Evolutionary conservation across 805 yeast genomes (phyloP), one percentile per base, ranked within the genome.

Genomic region (Metschnikowia shivogae): DNA sequence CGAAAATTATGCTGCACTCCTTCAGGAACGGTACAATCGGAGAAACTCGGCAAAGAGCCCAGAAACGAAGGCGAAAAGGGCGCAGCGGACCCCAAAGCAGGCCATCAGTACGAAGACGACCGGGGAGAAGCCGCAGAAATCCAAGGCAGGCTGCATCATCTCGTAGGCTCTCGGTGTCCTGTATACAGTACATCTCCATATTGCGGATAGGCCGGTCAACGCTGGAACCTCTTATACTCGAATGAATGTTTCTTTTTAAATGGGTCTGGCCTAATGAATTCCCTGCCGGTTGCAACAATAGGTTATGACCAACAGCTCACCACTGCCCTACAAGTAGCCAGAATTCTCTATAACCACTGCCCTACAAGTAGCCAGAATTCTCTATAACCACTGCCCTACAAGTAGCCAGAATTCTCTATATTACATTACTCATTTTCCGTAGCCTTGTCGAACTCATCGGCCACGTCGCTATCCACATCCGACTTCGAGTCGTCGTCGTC

Each of bases 401-500:
- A 22, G 8, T 7, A 22, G 8, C 8, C 26, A 22, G 26, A 5
- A 22, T 22, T 22, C 26, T 28, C 32, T 37, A 29, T 37, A 37
- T 29, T 37, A 29, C 30, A 46, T 53, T 34, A 48, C 17, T 45
- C 61, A 27, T 59, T 69, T 30, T 50, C 59, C 9, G 59, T 58
- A 17, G 47, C 53, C 19, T 40, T 43, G 29, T 48, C 45, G 17
- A 44, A 45, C 34, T 49, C 53, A 27, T 43, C 48, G 2, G 44
- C 57, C 27, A 42, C 68, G 6, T 62, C 66, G 12, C 62, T 67
- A 17, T 33, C 44, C 27, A 42, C 50, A 6, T 36, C 45, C 10
- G 56, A 65, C 2, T 60, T 72, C 17, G 64, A 69, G 17, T 63
- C 74, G 13, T 63, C 72, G 19, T 65, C 77, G 7, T 81, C 86